A percentile compares a stretch with the other conserved stretches of the same genome.
Conservation (phyloP, 768 basidiomycete species). For the Fomitopsis pulvina region DNA sequence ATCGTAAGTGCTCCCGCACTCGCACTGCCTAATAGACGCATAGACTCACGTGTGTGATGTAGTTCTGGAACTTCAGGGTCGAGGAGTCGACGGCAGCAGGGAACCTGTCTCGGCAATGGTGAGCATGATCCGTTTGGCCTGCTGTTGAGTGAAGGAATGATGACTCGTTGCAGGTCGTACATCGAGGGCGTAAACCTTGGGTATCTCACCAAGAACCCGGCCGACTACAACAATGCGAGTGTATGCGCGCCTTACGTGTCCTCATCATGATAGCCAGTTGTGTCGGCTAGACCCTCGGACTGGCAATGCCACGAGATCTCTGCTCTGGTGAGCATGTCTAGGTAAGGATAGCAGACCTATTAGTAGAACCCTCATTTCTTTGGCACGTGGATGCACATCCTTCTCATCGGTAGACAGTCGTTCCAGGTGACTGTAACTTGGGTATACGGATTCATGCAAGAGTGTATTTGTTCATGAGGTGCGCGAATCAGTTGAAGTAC, state of each 20-base stretch:
- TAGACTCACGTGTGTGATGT: background rate
- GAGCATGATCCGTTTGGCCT: conserved; percentile 10
- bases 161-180: conserved; percentile 54
- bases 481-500: background rate
- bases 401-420: too few species aligned
- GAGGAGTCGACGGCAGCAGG: conserved; percentile 49
- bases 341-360: too few species aligned
- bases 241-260: conserved; percentile 53
- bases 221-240: conserved; percentile 43
- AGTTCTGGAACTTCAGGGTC: conserved; percentile 74
- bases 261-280: background rate
- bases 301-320: too few species aligned
- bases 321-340: too few species aligned
- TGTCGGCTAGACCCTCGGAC: too few species aligned
- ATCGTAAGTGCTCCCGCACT: conserved; percentile 37
- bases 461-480: background rate
- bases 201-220: conserved; percentile 59
- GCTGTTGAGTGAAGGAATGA: background rate
- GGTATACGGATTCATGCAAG: background rate
- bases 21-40: background rate
- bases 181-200: conserved; percentile 51
- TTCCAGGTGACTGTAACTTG: too few species aligned
- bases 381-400: too few species aligned
- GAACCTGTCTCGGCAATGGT: conserved; percentile 59
- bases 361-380: too few species aligned